A percentile compares a stretch with the other conserved stretches of the same genome.
Evolutionary conservation across 2,329 filamentous ascomycete genomes (phyloP).

Genomic region (Ploettnerulaceae sp.): DNA sequence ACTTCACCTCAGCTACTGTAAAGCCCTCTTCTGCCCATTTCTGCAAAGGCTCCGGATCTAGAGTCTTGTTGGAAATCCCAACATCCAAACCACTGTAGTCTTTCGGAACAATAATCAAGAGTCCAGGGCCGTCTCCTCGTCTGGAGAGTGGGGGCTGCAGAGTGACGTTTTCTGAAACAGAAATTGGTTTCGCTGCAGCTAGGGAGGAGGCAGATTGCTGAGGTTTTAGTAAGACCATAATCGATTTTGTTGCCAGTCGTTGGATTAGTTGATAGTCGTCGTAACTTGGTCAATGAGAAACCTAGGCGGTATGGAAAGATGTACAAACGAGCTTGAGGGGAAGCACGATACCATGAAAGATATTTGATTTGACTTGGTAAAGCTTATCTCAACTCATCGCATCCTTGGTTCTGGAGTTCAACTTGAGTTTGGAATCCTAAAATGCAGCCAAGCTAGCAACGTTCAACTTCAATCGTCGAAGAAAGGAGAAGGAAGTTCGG

Average conservation of each 20-base stretch:
- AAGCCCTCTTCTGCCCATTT: slow-evolving; percentile 39
- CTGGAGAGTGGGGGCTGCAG: slow-evolving; percentile 22
- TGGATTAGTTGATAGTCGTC: no score
- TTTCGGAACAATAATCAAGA: slow-evolving; percentile 31
- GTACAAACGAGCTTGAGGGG: no score
- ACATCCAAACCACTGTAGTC: slow-evolving; percentile 15
- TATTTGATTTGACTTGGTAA: no score
- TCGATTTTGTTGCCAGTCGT: no score
- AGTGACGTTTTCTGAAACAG: not conserved
- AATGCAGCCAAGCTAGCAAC: no score
- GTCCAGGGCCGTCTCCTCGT: slow-evolving; percentile 34
- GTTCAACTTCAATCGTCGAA: no score
- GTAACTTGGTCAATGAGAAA: not conserved
- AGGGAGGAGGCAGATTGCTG: not conserved
- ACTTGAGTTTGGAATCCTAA: no score
- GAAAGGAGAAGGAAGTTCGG: no score
- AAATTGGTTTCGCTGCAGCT: slow-evolving; percentile 7
- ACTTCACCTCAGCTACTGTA: slow-evolving; percentile 28
- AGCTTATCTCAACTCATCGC: no score
- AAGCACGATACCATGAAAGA: no score
- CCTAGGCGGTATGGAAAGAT: no score
- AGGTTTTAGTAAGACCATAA: not conserved
- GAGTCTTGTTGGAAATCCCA: slow-evolving; percentile 6
- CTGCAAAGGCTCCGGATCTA: slow-evolving; percentile 30
- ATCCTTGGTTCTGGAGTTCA: no score